Evolutionary conservation across 2,329 filamentous ascomycete genomes (phyloP).

Genomic region (Microdochium nivale): DNA sequence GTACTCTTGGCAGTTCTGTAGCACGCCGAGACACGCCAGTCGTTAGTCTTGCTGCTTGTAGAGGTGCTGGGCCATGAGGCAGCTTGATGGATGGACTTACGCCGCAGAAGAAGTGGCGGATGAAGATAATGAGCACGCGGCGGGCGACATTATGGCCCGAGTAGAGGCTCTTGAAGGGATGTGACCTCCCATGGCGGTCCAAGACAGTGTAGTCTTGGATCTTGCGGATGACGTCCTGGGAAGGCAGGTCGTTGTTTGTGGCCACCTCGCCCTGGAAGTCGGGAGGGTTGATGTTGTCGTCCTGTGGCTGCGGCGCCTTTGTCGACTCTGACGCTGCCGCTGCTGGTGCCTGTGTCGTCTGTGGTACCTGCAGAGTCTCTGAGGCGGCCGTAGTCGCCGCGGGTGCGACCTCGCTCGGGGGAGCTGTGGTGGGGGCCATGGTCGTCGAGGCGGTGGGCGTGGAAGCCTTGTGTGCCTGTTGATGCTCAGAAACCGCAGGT

Average conservation of each 20-base stretch:
- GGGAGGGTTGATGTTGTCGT: constrained; percentile 29
- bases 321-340: constrained; percentile 1
- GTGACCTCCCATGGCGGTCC: constrained; percentile 50
- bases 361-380: no score
- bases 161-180: constrained; percentile 56
- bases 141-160: constrained; percentile 42
- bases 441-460: background rate
- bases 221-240: constrained; percentile 35
- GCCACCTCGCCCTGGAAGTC: constrained; percentile 50
- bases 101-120: constrained; percentile 75
- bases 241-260: constrained; percentile 47
- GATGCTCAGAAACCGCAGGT: background rate
- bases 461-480: background rate
- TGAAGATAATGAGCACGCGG: constrained; percentile 61
- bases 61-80: no score
- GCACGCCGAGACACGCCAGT: background rate
- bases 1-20: constrained; percentile 69
- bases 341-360: background rate
- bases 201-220: constrained; percentile 50
- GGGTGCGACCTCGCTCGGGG: background rate
- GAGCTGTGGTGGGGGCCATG: background rate
- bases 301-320: constrained; percentile 11
- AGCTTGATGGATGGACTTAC: constrained; percentile 45
- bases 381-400: background rate
- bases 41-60: background rate